A percentile compares a stretch with the other conserved stretches of the same genome.
Evolutionary conservation across 345 rosid species (phyloP).

Genomic region (Turnera subulata): DNA sequence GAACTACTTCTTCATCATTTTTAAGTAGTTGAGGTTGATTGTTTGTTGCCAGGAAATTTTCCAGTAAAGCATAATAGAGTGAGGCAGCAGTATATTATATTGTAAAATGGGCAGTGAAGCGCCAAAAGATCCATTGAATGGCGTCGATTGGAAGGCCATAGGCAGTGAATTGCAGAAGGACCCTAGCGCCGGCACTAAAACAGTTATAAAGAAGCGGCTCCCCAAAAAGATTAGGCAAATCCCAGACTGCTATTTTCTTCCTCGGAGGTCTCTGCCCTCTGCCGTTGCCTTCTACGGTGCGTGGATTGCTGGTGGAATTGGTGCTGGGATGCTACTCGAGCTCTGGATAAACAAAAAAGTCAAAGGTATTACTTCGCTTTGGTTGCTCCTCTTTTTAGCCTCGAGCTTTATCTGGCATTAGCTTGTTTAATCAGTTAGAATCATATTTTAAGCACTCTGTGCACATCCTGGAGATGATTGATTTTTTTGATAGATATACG

Average conservation of each 20-base stretch:
- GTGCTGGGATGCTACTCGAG: conserved; percentile 86
- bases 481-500: too few relatives aligned
- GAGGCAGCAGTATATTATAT: too few relatives aligned
- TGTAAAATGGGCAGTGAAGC: conserved; percentile 74
- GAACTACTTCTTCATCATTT: too few relatives aligned
- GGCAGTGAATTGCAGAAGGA: conserved; percentile 66
- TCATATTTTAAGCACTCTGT: too few relatives aligned
- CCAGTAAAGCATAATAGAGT: too few relatives aligned
- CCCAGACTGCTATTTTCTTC: conserved; percentile 89
- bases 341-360: conserved; percentile 84
- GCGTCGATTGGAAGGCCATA: conserved; percentile 76
- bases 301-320: conserved; percentile 76
- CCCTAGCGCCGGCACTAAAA: conserved; percentile 45
- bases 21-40: too few relatives aligned
- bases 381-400: too few relatives aligned
- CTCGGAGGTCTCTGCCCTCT: conserved; percentile 51
- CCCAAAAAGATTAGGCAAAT: conserved; percentile 79
- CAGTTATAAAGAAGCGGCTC: conserved; percentile 54
- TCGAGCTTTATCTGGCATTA: too few relatives aligned
- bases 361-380: conserved; percentile 44
- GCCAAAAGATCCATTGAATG: conserved; percentile 75
- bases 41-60: too few relatives aligned
- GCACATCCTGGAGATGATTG: too few relatives aligned
- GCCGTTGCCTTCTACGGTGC: conserved; percentile 74
- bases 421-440: too few relatives aligned